phyloP scores from a whole-genome alignment of 73 alveolate genomes.

The Paraurostyla sp. region DNA sequence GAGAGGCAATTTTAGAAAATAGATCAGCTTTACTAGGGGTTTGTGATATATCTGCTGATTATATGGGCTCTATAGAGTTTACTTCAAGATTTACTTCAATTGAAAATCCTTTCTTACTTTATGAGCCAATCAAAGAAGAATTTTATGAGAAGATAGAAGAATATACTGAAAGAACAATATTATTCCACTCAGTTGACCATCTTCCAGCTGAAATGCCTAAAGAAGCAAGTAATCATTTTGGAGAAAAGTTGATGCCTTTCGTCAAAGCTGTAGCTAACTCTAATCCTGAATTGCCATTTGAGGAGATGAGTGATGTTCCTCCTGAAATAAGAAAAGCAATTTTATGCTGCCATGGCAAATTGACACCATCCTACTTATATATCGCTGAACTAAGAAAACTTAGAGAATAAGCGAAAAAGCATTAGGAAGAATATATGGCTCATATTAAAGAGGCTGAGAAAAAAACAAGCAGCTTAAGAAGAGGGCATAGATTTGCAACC shows the following conservation, averaged over 20 bases:
- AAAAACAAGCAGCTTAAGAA: conserved; percentile 53
- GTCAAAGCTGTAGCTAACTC: conserved; percentile 65
- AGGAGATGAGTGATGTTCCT: conserved; percentile 65
- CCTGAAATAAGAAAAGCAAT: conserved; percentile 73
- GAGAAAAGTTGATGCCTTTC: conserved; percentile 73
- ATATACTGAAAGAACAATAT: conserved; percentile 60
- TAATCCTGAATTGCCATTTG: conserved; percentile 70
- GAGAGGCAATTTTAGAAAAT: conserved; percentile 60
- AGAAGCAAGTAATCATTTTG: conserved; percentile 90
- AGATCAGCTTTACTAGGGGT: conserved; percentile 81
- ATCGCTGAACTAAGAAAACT: conserved; percentile 71
- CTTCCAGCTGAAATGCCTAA: conserved; percentile 93
- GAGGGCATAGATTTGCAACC: conserved; percentile 62
- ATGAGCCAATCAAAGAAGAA: conserved; percentile 76
- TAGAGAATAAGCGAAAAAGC: conserved; percentile 29
- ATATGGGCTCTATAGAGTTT: conserved; percentile 87
- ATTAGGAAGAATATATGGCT: conserved; percentile 28
- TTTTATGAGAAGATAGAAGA: conserved; percentile 62
- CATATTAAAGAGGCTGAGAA: conserved; percentile 37
- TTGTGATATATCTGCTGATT: conserved; percentile 94
- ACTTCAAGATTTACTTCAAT: conserved; percentile 85
- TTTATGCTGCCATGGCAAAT: conserved; percentile 74
- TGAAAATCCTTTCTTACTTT: conserved; percentile 85
- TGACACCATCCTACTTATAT: conserved; percentile 74
- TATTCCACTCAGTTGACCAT: conserved; percentile 89